Percentiles rank a stretch among this genome's conserved stretches.
These are phyloP conservation scores for Myrica gale DNA, from an alignment of 306 rosid species.

Conservation along the genomic window DNA sequence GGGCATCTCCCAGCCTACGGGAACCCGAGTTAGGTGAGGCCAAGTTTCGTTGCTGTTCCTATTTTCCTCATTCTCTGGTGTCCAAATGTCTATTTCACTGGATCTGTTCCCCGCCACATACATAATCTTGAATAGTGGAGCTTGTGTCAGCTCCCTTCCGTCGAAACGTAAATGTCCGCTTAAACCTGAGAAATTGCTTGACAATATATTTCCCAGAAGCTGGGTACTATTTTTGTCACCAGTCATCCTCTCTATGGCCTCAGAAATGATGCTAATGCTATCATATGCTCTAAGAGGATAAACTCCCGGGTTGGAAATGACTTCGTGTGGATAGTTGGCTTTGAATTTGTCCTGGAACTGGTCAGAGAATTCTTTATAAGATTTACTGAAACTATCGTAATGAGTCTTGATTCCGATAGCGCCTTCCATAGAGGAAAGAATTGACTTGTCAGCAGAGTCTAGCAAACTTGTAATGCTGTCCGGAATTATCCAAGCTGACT, in stretches of 20 bases:
- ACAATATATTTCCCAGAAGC: neutral
- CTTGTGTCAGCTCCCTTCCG: slow-evolving; percentile 11
- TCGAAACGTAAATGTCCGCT: slow-evolving; percentile 35
- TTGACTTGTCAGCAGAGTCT: slow-evolving; percentile 37
- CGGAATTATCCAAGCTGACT: slow-evolving; percentile 64
- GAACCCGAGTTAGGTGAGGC: too few relatives aligned
- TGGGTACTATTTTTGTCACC: neutral
- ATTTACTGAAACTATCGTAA: neutral
- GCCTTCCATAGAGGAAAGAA: slow-evolving; percentile 29
- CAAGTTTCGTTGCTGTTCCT: too few relatives aligned
- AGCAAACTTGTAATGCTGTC: slow-evolving; percentile 54
- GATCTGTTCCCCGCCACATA: slow-evolving; percentile 24
- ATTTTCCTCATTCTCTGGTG: neutral
- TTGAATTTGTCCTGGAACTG: slow-evolving; percentile 14
- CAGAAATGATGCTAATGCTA: slow-evolving; percentile 22
- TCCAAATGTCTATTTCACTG: neutral
- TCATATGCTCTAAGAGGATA: slow-evolving; percentile 39
- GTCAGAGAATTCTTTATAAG: neutral
- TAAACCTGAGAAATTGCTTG: slow-evolving; percentile 25
- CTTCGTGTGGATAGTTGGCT: slow-evolving; percentile 3
- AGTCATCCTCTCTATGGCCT: slow-evolving; percentile 4
- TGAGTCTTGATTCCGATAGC: slow-evolving; percentile 34
- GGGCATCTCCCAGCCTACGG: too few relatives aligned
- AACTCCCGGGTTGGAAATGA: slow-evolving; percentile 27
- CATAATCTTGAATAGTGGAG: slow-evolving; percentile 12